Evolutionary conservation across 192 early-diverging fungal genomes (phyloP).

Genomic region (Spinellus fusiger): DNA sequence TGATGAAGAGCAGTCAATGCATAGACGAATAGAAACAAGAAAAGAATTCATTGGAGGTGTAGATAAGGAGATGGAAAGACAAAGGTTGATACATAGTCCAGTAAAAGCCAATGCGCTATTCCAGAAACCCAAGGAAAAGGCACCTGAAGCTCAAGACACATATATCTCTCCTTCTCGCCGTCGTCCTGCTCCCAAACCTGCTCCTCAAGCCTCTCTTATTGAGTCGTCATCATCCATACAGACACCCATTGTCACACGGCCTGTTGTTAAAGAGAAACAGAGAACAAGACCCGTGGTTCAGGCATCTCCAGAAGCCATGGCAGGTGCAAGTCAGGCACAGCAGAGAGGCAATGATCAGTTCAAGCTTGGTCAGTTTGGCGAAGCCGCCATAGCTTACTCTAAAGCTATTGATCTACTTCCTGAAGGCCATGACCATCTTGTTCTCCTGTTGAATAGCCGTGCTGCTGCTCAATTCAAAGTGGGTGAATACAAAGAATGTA

Average conservation of each 20-base stretch:
- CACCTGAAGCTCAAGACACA: constrained; percentile 2
- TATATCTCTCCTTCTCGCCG: constrained; percentile 30
- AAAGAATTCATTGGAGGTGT: not conserved
- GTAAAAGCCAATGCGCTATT: not conserved
- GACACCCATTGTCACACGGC: constrained; percentile 3
- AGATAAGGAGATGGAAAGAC: not conserved
- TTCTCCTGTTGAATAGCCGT: constrained; percentile 78
- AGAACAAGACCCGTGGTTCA: constrained; percentile 33
- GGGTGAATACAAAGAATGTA: constrained; percentile 68
- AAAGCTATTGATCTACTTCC: constrained; percentile 61
- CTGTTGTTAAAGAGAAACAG: constrained; percentile 9
- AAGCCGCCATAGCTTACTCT: constrained; percentile 69
- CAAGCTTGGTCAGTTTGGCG: constrained; percentile 86
- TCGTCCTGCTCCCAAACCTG: not conserved
- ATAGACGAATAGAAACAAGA: not conserved
- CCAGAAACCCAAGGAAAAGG: not conserved
- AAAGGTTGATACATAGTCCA: not conserved
- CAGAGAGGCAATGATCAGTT: constrained; percentile 74
- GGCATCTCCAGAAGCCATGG: constrained; percentile 36
- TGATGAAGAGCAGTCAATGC: not conserved
- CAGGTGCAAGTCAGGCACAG: constrained; percentile 39
- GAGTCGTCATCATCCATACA: constrained; percentile 12
- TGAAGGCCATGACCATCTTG: constrained; percentile 49
- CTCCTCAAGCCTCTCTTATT: not conserved
- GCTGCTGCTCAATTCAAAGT: constrained; percentile 76